These are phyloP conservation scores for Pseudocercospora musae DNA, from an alignment of 2,329 filamentous ascomycete genomes.

Conservation along the genomic window DNA sequence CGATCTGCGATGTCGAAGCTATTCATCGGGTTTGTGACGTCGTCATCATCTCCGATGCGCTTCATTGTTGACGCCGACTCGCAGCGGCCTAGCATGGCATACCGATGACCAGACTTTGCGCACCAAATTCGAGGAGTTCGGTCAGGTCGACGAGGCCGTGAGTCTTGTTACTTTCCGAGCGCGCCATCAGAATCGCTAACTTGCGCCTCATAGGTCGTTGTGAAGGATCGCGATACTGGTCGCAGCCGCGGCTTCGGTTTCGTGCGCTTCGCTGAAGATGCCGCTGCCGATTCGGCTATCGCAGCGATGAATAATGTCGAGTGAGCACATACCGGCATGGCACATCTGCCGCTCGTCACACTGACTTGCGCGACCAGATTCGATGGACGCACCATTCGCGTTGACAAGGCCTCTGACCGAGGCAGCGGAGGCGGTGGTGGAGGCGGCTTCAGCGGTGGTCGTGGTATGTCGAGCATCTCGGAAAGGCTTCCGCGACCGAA, in stretches of 20 bases:
- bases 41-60: neutral
- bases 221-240: constrained; percentile 95
- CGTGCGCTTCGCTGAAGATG: constrained; percentile 78
- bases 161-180: constrained; percentile 43
- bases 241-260: constrained; percentile 97
- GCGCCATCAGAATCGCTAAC: neutral
- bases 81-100: constrained; percentile 95
- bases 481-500: neutral
- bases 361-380: constrained; percentile 58
- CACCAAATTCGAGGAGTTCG: constrained; percentile 89
- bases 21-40: constrained; percentile 76
- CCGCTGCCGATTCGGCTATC: constrained; percentile 74
- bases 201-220: constrained; percentile 67
- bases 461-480: constrained; percentile 32
- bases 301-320: constrained; percentile 81
- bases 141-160: constrained; percentile 91
- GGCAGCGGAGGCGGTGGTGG: constrained; percentile 60
- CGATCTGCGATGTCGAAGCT: constrained; percentile 73
- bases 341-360: neutral
- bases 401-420: constrained; percentile 90
- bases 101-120: constrained; percentile 86
- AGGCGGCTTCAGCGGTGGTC: constrained; percentile 39
- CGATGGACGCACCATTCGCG: constrained; percentile 88
- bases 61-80: constrained; percentile 19
- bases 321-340: constrained; percentile 54